A percentile compares a stretch with the other conserved stretches of the same genome.
These are phyloP conservation scores for Stereum hirsutum DNA, from an alignment of 1,284 basidiomycete genomes.

Conservation along the genomic window DNA sequence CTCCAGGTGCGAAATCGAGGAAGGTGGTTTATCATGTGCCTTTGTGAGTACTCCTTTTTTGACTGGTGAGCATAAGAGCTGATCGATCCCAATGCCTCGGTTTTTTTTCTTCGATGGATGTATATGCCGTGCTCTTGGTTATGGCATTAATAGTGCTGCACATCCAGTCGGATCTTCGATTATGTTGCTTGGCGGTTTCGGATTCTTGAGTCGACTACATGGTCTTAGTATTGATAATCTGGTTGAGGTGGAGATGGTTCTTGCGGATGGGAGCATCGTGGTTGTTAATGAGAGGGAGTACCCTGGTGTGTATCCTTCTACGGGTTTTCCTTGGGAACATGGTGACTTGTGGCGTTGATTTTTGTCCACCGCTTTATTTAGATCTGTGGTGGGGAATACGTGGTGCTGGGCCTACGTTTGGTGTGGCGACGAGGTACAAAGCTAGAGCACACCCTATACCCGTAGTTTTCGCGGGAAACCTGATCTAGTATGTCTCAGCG, in stretches of 20 bases:
- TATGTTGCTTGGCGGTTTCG: constrained; percentile 85
- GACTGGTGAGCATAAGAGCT: constrained; percentile 7
- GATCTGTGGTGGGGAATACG: constrained; percentile 88
- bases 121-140: too few relatives aligned
- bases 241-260: constrained; percentile 79
- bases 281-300: constrained; percentile 59
- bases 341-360: not conserved
- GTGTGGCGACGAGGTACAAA: constrained; percentile 83
- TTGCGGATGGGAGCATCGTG: constrained; percentile 72
- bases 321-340: not conserved
- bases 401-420: constrained; percentile 78
- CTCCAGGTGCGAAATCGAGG: too few relatives aligned
- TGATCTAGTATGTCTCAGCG: constrained; percentile 59
- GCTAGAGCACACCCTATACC: constrained; percentile 81
- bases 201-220: constrained; percentile 76
- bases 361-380: constrained; percentile 18
- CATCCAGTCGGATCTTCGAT: constrained; percentile 75
- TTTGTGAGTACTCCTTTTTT: constrained; percentile 39
- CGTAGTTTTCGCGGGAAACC: constrained; percentile 82
- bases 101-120: too few relatives aligned
- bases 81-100: too few relatives aligned
- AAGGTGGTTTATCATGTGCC: constrained; percentile 87
- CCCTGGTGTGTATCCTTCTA: constrained; percentile 34
- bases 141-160: constrained; percentile 49
- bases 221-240: constrained; percentile 83